Evolutionary conservation across 768 basidiomycete genomes (phyloP).

Genomic region (button mushroom (Agaricus bisporus)): DNA sequence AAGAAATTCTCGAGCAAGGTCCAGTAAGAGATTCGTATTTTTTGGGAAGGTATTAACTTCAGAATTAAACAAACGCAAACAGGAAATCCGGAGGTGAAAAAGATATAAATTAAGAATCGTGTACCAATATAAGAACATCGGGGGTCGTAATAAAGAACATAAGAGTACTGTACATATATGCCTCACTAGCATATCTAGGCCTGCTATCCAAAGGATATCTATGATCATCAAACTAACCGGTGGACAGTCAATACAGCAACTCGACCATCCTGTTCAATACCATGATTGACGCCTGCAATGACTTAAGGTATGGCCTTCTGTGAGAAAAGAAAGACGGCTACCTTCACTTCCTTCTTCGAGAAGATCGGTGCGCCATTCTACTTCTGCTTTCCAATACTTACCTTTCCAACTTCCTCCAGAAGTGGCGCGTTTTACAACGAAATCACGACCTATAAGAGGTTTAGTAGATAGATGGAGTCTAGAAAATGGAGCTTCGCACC

Average conservation of each 20-base stretch:
- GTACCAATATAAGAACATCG: no score
- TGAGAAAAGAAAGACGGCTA: conserved; percentile 20
- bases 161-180: no score
- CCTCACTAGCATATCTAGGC: no score
- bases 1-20: background rate
- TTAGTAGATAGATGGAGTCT: conserved; percentile 1
- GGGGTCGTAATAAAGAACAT: no score
- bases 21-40: background rate
- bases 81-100: background rate
- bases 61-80: conserved; percentile 13
- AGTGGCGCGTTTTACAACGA: conserved; percentile 62
- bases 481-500: conserved; percentile 17
- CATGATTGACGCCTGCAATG: conserved; percentile 67
- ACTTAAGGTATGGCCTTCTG: background rate
- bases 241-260: conserved; percentile 72
- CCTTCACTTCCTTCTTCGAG: conserved; percentile 65
- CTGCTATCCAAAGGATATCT: no score
- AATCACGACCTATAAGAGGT: conserved; percentile 52
- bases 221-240: conserved; percentile 20
- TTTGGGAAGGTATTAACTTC: conserved; percentile 5
- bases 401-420: conserved; percentile 56
- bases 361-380: conserved; percentile 70
- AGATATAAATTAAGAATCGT: no score
- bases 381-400: conserved; percentile 68
- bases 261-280: conserved; percentile 73